Base-by-base conservation (phyloP, 768 basidiomycete genomes). In the Hebeloma cylindrosporum region DNA sequence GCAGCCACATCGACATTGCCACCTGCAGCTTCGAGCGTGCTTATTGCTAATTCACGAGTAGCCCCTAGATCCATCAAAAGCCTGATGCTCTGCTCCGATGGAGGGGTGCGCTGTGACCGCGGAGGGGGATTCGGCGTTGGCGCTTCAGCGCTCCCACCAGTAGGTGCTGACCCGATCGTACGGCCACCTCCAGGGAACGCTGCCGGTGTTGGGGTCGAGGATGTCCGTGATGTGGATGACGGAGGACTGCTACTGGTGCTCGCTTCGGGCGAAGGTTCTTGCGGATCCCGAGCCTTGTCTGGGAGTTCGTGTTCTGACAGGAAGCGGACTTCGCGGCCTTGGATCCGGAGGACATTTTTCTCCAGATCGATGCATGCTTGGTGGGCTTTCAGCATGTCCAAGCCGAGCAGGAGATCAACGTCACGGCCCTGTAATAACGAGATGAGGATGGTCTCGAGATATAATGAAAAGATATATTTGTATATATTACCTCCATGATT, bases 381-480 rank as follows among this genome's bases (percentile, higher is more conserved):
- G 62, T 97, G 90, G 0, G 93, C 89, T 66, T 93, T 97, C 49
- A 98, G 80, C 96, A 98, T 98, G 74, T 99, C 96, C n/a, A 99
- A 77, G 5, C 96, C 96, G 30, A 99, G 85, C 3, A 99, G 73
- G n/a, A 99, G 81, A 60, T 98, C 95, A 34, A 98, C 93, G 45
- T 88, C 84, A 23, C 84, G 80, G 27, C 93, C 93, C 88, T 93
- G 45, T 16, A 11, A 17, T 22, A 37, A 18, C 41, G 29, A 18
- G 10, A 33, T 31, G 17, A 26, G 5, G 21, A 28, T 14, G 8
- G 7, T 14, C 20, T 9, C 13, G 7, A 18, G 22, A 18, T 18
- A 32, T n/a, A 33, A 21, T 28, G 23, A 18, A 17, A 25, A 37
- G 22, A 14, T 43, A 14, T 5, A 23, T 16, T 27, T 22, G 28